Conservation (phyloP, 75 land plant species). For the Pinus tabuliformis region DNA sequence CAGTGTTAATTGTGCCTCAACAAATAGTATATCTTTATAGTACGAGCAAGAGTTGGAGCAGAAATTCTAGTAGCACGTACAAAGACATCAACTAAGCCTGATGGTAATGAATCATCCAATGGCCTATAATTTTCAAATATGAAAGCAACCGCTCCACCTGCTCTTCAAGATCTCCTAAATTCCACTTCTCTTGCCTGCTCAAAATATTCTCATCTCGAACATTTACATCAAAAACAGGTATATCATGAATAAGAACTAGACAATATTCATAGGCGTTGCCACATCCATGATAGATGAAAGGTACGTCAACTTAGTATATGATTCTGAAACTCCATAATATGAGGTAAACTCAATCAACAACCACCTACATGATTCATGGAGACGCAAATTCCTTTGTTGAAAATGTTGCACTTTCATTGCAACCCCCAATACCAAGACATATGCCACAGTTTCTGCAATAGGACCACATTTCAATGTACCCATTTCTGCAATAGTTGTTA, state of each 20-base stretch:
- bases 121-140: constrained; percentile 98
- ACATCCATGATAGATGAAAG: constrained; percentile 95
- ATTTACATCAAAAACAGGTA: constrained; percentile 65
- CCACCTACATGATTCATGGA: constrained; percentile 94
- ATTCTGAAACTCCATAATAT: constrained; percentile 88
- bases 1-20: constrained; percentile 71
- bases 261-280: constrained; percentile 96
- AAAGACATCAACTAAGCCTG: constrained; percentile 72
- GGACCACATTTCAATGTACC: constrained; percentile 42
- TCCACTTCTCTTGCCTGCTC: constrained; percentile 93
- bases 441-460: constrained; percentile 93
- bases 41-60: constrained; percentile 76
- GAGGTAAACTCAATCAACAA: constrained; percentile 77
- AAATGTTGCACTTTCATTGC: constrained; percentile 87
- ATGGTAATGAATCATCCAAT: constrained; percentile 70
- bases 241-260: constrained; percentile 67
- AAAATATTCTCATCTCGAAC: constrained; percentile 44
- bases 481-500: too few relatives aligned
- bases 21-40: constrained; percentile 73
- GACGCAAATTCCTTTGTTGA: constrained; percentile 69
- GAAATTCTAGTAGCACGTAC: constrained; percentile 51
- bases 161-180: constrained; percentile 74
- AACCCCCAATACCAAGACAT: constrained; percentile 84
- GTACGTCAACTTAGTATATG: constrained; percentile 87
- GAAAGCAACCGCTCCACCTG: constrained; percentile 58